phyloP scores from a whole-genome alignment of 257 asterid genomes.

The Asclepias syriaca region DNA sequence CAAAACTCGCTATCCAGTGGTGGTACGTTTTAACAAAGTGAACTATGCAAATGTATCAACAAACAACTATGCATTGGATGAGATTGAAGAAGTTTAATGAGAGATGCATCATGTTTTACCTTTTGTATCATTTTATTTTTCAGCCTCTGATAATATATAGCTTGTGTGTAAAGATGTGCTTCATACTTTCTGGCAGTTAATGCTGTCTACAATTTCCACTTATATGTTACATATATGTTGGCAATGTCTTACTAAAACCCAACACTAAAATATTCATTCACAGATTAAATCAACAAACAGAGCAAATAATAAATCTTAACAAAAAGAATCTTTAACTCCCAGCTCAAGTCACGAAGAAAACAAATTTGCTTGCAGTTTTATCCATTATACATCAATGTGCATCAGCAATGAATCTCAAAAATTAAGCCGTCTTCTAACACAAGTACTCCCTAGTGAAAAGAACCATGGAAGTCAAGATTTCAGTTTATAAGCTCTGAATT shows the following conservation, averaged over 20 bases:
- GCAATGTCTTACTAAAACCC: background rate
- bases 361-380: background rate
- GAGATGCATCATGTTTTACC: background rate
- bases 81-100: slow-evolving; percentile 52
- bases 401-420: background rate
- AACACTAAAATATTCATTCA: background rate
- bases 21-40: slow-evolving; percentile 87
- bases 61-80: slow-evolving; percentile 94
- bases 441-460: background rate
- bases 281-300: background rate
- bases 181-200: slow-evolving; percentile 3
- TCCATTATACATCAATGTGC: too few relatives aligned
- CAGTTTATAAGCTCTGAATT: background rate
- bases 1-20: slow-evolving; percentile 84
- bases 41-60: slow-evolving; percentile 88
- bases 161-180: slow-evolving; percentile 13
- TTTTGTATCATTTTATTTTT: background rate
- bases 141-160: slow-evolving; percentile 4
- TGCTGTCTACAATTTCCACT: background rate
- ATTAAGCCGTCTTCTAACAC: background rate
- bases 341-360: background rate
- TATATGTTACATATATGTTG: background rate
- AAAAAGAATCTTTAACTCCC: background rate
- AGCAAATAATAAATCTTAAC: background rate
- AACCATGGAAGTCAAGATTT: background rate